A percentile compares a stretch with the other conserved stretches of the same genome.
phyloP scores from a whole-genome alignment of 768 basidiomycete genomes.

The Leccinum rimulosum region DNA sequence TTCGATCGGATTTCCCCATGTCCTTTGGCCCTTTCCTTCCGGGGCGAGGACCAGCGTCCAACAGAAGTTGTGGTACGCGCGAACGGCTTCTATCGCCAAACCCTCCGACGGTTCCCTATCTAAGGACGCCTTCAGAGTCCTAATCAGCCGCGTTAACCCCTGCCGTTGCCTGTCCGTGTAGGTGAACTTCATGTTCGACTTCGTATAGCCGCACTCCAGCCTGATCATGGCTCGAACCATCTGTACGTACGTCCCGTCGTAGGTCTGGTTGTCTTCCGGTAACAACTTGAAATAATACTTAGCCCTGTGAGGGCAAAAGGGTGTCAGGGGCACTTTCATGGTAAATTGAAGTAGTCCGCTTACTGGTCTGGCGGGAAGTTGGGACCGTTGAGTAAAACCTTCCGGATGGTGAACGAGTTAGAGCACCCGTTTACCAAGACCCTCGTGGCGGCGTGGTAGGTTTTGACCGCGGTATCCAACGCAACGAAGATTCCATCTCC shows the following conservation, averaged over 20 bases:
- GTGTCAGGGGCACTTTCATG: no score
- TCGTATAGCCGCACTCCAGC: neutral
- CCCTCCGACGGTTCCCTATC: neutral
- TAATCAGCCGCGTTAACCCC: neutral
- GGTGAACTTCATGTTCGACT: neutral
- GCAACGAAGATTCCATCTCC: no score
- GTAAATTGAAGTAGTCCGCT: no score
- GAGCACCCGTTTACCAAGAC: no score
- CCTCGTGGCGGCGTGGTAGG: no score
- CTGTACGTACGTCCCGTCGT: neutral
- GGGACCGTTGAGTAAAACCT: no score
- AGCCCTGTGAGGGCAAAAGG: no score
- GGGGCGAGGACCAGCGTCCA: neutral
- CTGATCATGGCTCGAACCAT: neutral
- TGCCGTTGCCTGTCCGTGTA: neutral
- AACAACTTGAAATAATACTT: no score
- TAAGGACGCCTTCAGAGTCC: neutral
- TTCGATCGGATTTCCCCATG: neutral
- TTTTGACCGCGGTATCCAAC: no score
- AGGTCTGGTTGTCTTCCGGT: no score
- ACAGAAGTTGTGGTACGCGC: neutral
- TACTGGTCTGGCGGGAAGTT: no score
- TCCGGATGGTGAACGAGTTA: no score
- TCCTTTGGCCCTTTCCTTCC: neutral
- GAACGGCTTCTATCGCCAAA: neutral